phyloP scores from a whole-genome alignment of 495 filamentous ascomycete species.

The Penicillium dipodomyicola region DNA sequence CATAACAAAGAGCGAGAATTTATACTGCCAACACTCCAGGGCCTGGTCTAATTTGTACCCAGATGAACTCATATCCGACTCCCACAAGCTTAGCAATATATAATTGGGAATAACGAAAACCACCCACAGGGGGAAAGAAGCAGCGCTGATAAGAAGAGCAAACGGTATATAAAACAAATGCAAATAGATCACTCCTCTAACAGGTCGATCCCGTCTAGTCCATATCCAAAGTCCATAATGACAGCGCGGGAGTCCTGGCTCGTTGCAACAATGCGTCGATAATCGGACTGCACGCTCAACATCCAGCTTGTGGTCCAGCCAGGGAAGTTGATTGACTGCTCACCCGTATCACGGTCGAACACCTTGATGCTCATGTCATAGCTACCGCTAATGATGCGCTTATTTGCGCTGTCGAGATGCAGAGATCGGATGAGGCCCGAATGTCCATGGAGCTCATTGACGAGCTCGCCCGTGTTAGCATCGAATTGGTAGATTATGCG shows the following conservation, averaged over 20 bases:
- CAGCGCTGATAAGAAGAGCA: constrained; percentile 19
- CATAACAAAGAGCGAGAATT: constrained; percentile 1
- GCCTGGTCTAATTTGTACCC: constrained; percentile 7
- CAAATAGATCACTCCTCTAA: constrained; percentile 40
- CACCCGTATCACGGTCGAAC: constrained; percentile 75
- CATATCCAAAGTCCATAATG: constrained; percentile 74
- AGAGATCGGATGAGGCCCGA: constrained; percentile 78
- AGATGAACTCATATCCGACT: constrained; percentile 9
- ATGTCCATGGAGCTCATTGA: constrained; percentile 75
- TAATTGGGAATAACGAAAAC: constrained; percentile 6
- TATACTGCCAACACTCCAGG: constrained; percentile 10
- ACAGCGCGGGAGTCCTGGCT: constrained; percentile 88
- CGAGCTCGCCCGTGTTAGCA: constrained; percentile 79
- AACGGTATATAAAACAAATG: constrained; percentile 18
- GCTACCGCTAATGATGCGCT: constrained; percentile 81
- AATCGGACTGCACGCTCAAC: constrained; percentile 90
- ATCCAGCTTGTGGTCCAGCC: constrained; percentile 97
- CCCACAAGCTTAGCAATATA: constrained; percentile 21
- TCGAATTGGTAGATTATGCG: constrained; percentile 92
- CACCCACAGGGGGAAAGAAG: constrained; percentile 6
- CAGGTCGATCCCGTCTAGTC: constrained; percentile 47
- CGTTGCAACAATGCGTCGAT: constrained; percentile 86
- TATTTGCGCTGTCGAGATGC: constrained; percentile 79
- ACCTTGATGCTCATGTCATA: constrained; percentile 95
- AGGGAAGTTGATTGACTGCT: constrained; percentile 70